Evolutionary conservation across 1,284 basidiomycete species (phyloP), one percentile per base, ranked within the genome.

Genomic region (Ganoderma lucidum): DNA sequence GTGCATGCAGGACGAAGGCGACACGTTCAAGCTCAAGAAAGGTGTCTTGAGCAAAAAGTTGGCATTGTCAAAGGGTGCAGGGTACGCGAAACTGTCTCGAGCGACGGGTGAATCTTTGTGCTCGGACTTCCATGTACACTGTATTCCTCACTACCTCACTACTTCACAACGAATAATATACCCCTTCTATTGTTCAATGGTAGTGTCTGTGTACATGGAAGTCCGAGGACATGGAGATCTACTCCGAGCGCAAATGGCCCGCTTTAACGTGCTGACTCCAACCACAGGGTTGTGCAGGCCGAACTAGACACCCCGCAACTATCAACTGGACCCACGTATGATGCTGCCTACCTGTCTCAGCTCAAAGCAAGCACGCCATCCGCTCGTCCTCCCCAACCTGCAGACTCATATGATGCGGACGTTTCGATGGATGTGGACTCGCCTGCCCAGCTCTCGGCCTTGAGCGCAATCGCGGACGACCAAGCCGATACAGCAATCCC

Each of bases 311-410:
- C 88, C 14, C 82, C 87, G 6, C 76, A 84, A 35, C 83, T 79
- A 63, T 78, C 85, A 2, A 78, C 78, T 76, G 84, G 81, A 3
- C 90, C 91, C 0, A 84, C 84, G 15, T 98, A 98, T 78, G 91
- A 93, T 69, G 84, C 88, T 37, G 92, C 91, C 64, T 92, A 96
- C 78, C 86, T 97, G 17, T 88, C 91, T 28, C 88, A 96, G 76
- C 86, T 97, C 55, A 96, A 94, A 83, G 94, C 94, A 1, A 90
- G 86, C 69, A 96, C 95, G 0, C 90, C 90, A 3, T 85, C 86
- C 1, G 81, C 88, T 19, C 86, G 91, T 63, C 88, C 87, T 0
- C 79, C 83, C 1, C 74, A 81, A 12, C 72, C 77, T 9, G 70
- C 83, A 19, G 65, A 74, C 2, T 67, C 74, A 9, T 85, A 84